A percentile compares a stretch with the other conserved stretches of the same genome.
Evolutionary conservation across 805 yeast species (phyloP).

Genomic region (Teunomyces cretensis): DNA sequence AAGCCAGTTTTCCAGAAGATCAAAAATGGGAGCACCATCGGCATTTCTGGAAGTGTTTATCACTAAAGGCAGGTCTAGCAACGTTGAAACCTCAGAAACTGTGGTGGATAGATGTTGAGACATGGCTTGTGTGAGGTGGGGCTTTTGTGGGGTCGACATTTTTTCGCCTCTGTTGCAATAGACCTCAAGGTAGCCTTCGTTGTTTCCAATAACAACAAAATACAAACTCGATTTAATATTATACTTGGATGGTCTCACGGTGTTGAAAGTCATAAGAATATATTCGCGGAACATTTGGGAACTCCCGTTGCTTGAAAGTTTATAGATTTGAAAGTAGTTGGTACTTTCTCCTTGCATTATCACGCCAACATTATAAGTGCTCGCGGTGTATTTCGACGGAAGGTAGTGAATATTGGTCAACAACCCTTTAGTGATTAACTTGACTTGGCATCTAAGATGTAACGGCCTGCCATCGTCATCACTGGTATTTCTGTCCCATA

Average conservation of each 20-base stretch:
- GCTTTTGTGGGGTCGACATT: background rate
- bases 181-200: slow-evolving; percentile 22
- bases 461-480: slow-evolving; percentile 26
- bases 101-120: slow-evolving; percentile 7
- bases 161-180: slow-evolving; percentile 8
- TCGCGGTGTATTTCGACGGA: background rate
- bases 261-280: background rate
- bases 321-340: background rate
- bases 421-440: background rate
- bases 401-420: background rate
- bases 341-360: background rate
- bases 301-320: background rate
- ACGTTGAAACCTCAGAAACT: slow-evolving; percentile 3
- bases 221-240: slow-evolving; percentile 19
- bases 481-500: slow-evolving; percentile 34
- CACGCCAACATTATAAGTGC: background rate
- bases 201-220: slow-evolving; percentile 20
- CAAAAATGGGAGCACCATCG: slow-evolving; percentile 46
- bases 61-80: slow-evolving; percentile 20
- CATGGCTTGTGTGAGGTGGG: slow-evolving; percentile 20
- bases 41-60: slow-evolving; percentile 28
- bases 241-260: slow-evolving; percentile 5
- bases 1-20: slow-evolving; percentile 50
- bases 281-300: background rate
- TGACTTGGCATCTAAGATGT: slow-evolving; percentile 11